These are phyloP conservation scores for Rhizoctonia solani DNA, from an alignment of 1,284 basidiomycete species.

Conservation along the genomic window DNA sequence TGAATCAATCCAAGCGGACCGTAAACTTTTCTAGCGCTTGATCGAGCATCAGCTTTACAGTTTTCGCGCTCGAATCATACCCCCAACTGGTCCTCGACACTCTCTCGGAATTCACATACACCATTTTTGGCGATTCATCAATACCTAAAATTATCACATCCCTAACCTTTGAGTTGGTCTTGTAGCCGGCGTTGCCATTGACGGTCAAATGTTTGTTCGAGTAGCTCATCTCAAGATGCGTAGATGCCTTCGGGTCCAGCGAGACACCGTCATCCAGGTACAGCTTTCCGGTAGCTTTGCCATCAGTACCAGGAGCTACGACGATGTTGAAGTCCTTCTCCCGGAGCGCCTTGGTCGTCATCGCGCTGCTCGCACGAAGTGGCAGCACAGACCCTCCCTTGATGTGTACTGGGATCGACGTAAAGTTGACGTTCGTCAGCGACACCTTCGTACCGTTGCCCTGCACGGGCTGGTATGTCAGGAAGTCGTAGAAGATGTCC, in stretches of 20 bases:
- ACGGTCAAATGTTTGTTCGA: slow-evolving; percentile 52
- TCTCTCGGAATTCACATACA: slow-evolving; percentile 30
- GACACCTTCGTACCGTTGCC: slow-evolving; percentile 55
- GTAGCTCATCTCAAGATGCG: slow-evolving; percentile 54
- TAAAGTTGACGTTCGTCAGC: slow-evolving; percentile 57
- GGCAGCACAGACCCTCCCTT: slow-evolving; percentile 62
- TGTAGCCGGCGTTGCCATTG: slow-evolving; percentile 56
- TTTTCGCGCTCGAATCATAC: slow-evolving; percentile 35
- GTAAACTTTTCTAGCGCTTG: slow-evolving; percentile 10
- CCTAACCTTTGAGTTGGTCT: slow-evolving; percentile 36
- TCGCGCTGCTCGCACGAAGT: slow-evolving; percentile 56
- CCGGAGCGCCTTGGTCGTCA: slow-evolving; percentile 62
- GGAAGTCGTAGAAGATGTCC: slow-evolving; percentile 70
- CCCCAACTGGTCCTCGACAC: slow-evolving; percentile 19
- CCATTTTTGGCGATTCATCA: slow-evolving; percentile 22
- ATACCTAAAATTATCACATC: slow-evolving; percentile 39
- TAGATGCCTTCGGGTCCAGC: slow-evolving; percentile 51
- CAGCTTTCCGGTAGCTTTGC: slow-evolving; percentile 55
- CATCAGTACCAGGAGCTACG: slow-evolving; percentile 57
- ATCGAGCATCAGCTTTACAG: slow-evolving; percentile 29
- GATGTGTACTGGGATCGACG: slow-evolving; percentile 66
- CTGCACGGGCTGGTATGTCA: slow-evolving; percentile 53
- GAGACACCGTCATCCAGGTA: slow-evolving; percentile 69
- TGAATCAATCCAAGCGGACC: slow-evolving; percentile 6
- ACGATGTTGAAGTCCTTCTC: slow-evolving; percentile 64